These are phyloP conservation scores for Mastigamoeba balamuthi DNA, from an alignment of 78 protist genomes.

Conservation along the genomic window DNA sequence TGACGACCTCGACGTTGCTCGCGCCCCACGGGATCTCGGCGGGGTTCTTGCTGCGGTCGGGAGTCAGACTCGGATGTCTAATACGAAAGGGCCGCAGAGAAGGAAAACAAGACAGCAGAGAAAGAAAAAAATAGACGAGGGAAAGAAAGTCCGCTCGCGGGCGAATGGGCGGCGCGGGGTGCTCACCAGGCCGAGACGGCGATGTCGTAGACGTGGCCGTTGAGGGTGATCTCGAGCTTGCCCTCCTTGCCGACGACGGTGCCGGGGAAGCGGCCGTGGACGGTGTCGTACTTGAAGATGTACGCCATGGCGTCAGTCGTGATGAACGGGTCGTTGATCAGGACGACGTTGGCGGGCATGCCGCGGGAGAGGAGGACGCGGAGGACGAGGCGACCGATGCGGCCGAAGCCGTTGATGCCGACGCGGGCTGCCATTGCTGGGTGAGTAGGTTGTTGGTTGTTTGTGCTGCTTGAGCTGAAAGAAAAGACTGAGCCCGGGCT, in stretches of 20 bases:
- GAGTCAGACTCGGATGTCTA: not conserved
- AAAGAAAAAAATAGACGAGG: not conserved
- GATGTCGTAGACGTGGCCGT: slow-evolving; percentile 78
- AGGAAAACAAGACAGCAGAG: not conserved
- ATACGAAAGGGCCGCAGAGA: not conserved
- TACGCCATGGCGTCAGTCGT: slow-evolving; percentile 75
- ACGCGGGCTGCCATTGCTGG: slow-evolving; percentile 53
- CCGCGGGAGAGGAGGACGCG: slow-evolving; percentile 26
- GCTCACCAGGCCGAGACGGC: slow-evolving; percentile 35
- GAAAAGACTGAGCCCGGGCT: too few species aligned
- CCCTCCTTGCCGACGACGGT: slow-evolving; percentile 37
- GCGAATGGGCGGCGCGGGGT: not conserved
- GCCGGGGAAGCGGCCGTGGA: slow-evolving; percentile 90
- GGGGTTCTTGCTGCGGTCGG: slow-evolving; percentile 50
- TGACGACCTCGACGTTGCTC: slow-evolving; percentile 62
- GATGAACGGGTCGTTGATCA: slow-evolving; percentile 95
- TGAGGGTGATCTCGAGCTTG: slow-evolving; percentile 62
- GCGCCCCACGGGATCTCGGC: slow-evolving; percentile 71
- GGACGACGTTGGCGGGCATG: slow-evolving; percentile 63
- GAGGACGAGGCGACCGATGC: slow-evolving; percentile 95
- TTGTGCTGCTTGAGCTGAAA: too few species aligned
- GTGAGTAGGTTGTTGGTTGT: too few species aligned
- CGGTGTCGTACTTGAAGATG: slow-evolving; percentile 85
- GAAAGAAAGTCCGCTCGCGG: not conserved
- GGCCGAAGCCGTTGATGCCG: slow-evolving; percentile 96